Evolutionary conservation across 441 rosid genomes (phyloP).

Genomic region (Bocquillonia castaneifolia): DNA sequence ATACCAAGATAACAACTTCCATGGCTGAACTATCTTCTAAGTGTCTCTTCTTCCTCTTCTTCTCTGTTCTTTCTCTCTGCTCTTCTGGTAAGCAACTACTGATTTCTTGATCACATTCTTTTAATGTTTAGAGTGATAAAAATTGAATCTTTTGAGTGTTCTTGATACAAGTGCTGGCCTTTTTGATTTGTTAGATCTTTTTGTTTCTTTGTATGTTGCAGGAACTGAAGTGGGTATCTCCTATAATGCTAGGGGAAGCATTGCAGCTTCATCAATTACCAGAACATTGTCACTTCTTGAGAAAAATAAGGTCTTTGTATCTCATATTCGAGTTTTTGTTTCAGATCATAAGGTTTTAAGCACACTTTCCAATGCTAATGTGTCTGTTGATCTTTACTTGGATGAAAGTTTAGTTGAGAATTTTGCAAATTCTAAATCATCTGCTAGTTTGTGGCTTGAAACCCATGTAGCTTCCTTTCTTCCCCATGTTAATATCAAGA

Average conservation of each 20-base stretch:
- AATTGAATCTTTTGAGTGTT: not conserved
- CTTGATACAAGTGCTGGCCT: not conserved
- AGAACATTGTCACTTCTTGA: slow-evolving; percentile 26
- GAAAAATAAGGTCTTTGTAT: slow-evolving; percentile 28
- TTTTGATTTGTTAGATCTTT: not conserved
- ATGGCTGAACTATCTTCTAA: slow-evolving; percentile 39
- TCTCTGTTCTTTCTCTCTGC: slow-evolving; percentile 41
- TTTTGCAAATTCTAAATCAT: slow-evolving; percentile 25
- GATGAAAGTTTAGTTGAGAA: slow-evolving; percentile 25
- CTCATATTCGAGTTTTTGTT: slow-evolving; percentile 25
- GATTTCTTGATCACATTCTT: not conserved
- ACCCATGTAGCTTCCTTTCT: slow-evolving; percentile 21
- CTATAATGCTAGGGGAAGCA: slow-evolving; percentile 21
- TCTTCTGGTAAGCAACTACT: slow-evolving; percentile 42
- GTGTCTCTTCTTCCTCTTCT: slow-evolving; percentile 39
- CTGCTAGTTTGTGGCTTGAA: slow-evolving; percentile 39
- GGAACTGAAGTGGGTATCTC: slow-evolving; percentile 42
- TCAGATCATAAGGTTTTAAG: slow-evolving; percentile 25
- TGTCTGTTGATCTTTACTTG: slow-evolving; percentile 36
- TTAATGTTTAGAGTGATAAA: not conserved
- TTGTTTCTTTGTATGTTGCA: slow-evolving; percentile 16
- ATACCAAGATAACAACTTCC: slow-evolving; percentile 20
- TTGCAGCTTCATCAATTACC: slow-evolving; percentile 21
- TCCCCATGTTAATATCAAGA: slow-evolving; percentile 30
- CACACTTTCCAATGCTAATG: slow-evolving; percentile 20